Base-by-base conservation (phyloP, 805 yeast genomes). In the Sugiyamaella boreocaroliniensis region DNA sequence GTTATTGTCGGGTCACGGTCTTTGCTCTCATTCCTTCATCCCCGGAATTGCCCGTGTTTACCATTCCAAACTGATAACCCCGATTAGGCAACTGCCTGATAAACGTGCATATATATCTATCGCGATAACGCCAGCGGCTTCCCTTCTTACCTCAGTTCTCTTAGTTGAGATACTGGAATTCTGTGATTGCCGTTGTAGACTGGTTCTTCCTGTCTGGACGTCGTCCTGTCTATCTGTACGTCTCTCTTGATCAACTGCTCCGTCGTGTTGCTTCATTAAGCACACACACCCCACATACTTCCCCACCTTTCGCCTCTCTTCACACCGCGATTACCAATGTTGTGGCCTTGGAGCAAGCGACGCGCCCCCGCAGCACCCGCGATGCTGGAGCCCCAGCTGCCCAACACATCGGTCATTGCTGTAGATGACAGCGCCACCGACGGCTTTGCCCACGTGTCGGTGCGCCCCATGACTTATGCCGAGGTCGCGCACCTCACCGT, bases 401-500 rank as follows among this genome's bases (percentile, higher is more conserved):
- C 50, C 16, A 40, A 37, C 19, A 47, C 32, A 16, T 19, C 47
- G 12, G 48, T 49, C 26, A 44, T 49, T 15, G 43, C 48, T 15
- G 57, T 55, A 4, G 20, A 48, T 15, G 61, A 63, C 47, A 46
- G 43, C 29, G 69, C 68, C 49, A 41, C 32, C 10, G 69, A 65
- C 14, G 80, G 73, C 49, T 78, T 75, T 58, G 70, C 78, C 20
- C 73, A 71, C 49, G 73, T 79, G 50, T 71, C 72, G 47, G 63
- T 76, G 43, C 73, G 80, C 50, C 70, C 73, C 51, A 63, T 77
- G 60, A 75, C 81, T 8, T 78, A 78, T 60, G 81, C 81, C 11
- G 83, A 79, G 65, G 80, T 74, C 20, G 79, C 79, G 11, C 64
- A 74, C 1, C 51, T 59, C 55, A 40, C 55, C 22, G 55, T 54